phyloP scores from a whole-genome alignment of 192 early-diverging fungal genomes.

The Coemansia sp. region DNA sequence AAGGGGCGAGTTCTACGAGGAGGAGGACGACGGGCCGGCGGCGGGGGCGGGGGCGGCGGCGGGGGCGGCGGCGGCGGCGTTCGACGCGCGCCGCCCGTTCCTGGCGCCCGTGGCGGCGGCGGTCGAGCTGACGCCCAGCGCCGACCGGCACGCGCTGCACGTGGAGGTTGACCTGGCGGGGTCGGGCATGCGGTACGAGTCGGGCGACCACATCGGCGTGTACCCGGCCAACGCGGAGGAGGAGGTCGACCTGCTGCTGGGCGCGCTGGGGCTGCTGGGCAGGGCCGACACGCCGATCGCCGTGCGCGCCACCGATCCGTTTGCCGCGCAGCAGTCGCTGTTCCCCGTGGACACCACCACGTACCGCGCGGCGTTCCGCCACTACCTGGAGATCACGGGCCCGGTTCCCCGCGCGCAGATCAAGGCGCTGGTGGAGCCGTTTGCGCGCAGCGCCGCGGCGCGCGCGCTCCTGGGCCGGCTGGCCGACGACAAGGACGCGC shows the following conservation, averaged over 20 bases:
- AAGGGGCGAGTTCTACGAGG: constrained; percentile 39
- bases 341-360: constrained; percentile 87
- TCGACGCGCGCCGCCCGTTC: constrained; percentile 89
- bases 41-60: too few species aligned
- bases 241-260: constrained; percentile 67
- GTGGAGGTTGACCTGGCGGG: constrained; percentile 88
- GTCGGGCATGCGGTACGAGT: constrained; percentile 79
- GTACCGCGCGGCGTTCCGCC: constrained; percentile 80
- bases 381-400: constrained; percentile 87
- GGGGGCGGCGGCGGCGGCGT: constrained; percentile 49
- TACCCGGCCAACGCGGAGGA: constrained; percentile 84
- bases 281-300: constrained; percentile 68
- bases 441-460: constrained; percentile 57
- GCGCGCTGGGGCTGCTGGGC: constrained; percentile 60
- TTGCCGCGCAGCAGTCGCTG: constrained; percentile 74
- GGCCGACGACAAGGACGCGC: constrained; percentile 69
- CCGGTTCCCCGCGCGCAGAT: constrained; percentile 71
- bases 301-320: constrained; percentile 68
- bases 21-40: too few species aligned
- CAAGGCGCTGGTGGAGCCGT: constrained; percentile 58
- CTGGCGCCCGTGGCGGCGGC: constrained; percentile 63
- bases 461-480: constrained; percentile 55
- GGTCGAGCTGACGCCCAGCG: constrained; percentile 64
- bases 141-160: constrained; percentile 85
- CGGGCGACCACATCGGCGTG: constrained; percentile 95